Percentiles rank a stretch among this genome's conserved stretches.
Evolutionary conservation across 176 grass and related monocot species (phyloP).

Genomic region (Cenchrus fungigraminus): DNA sequence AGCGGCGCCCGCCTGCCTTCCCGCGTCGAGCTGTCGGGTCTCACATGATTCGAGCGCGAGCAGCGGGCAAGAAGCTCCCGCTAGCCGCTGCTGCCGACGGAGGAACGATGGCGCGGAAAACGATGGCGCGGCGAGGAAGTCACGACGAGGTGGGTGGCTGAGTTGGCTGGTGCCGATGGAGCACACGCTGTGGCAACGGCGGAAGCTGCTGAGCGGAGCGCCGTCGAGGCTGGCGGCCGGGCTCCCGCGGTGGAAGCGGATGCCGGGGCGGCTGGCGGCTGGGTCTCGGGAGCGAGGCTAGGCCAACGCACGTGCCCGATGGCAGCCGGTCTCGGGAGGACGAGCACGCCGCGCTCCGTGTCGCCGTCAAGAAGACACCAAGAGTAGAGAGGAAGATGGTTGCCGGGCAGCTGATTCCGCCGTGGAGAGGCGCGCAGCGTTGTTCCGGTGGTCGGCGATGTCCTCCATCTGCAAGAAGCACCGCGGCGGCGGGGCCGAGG

Average conservation of each 20-base stretch:
- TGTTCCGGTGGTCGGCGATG: slow-evolving; percentile 66
- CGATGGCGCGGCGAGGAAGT: not conserved
- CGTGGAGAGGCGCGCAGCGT: slow-evolving; percentile 48
- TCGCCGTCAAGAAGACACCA: not conserved
- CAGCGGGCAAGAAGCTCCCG: too few species aligned
- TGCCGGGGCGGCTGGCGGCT: not conserved
- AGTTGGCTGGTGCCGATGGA: slow-evolving; percentile 15
- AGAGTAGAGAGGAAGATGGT: slow-evolving; percentile 16
- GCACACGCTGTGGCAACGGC: not conserved
- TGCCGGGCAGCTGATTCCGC: not conserved
- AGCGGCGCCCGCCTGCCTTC: too few species aligned
- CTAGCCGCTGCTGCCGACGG: not conserved
- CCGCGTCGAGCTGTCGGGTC: too few species aligned
- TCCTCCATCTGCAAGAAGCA: slow-evolving; percentile 32
- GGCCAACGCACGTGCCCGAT: too few species aligned
- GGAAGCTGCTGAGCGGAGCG: slow-evolving; percentile 26
- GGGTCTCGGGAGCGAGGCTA: too few species aligned
- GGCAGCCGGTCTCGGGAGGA: too few species aligned
- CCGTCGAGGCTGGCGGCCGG: slow-evolving; percentile 37
- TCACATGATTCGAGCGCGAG: too few species aligned
- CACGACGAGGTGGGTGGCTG: slow-evolving; percentile 31
- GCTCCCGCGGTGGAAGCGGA: slow-evolving; percentile 43
- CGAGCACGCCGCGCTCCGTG: too few species aligned
- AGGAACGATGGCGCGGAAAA: too few species aligned
- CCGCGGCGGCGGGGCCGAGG: not conserved